phyloP scores from a whole-genome alignment of 331 rosid species.

The Ulmus americana region DNA sequence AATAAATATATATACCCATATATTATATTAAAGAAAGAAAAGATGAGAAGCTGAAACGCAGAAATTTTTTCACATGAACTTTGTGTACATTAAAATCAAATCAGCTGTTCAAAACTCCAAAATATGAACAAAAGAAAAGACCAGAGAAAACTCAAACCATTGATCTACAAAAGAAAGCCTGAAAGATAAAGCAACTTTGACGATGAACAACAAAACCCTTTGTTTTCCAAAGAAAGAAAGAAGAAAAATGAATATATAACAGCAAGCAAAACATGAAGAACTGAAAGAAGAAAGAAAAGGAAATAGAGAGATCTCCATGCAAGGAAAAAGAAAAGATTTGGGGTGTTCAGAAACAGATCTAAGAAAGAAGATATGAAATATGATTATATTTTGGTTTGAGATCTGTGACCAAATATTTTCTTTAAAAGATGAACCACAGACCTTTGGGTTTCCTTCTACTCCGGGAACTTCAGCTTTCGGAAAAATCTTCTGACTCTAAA shows the following conservation, averaged over 20 bases:
- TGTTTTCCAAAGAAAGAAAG: not conserved
- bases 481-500: constrained; percentile 50
- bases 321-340: constrained; percentile 5
- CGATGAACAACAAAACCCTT: not conserved
- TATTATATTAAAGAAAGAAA: not conserved
- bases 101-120: not conserved
- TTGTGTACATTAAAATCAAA: not conserved
- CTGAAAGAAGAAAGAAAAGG: not conserved
- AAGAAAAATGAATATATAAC: not conserved
- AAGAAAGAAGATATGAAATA: not conserved
- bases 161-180: constrained; percentile 12
- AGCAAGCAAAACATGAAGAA: constrained; percentile 1
- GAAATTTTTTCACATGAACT: not conserved
- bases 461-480: constrained; percentile 59
- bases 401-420: constrained; percentile 15
- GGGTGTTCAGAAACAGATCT: constrained; percentile 21
- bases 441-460: constrained; percentile 39
- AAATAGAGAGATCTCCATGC: constrained; percentile 9
- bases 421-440: constrained; percentile 21
- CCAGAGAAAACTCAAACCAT: not conserved
- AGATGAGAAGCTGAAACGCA: not conserved
- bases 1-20: too few species aligned
- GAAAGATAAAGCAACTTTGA: constrained; percentile 17
- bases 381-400: not conserved
- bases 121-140: not conserved